Base-by-base conservation (phyloP, 441 rosid species). In the Manihot esculenta region DNA sequence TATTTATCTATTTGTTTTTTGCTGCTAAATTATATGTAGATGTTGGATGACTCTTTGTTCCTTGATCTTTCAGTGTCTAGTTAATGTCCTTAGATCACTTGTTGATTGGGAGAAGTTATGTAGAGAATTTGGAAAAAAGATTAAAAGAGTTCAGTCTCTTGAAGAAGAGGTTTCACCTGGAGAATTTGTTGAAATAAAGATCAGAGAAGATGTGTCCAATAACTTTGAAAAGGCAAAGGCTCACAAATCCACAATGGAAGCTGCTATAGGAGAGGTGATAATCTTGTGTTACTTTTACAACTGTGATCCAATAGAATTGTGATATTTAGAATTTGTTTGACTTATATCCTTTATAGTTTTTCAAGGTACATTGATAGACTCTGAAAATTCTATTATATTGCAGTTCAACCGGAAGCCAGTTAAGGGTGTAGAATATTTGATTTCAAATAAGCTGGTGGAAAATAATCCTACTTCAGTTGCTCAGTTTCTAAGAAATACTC, bases 211-310 rank as follows among this genome's bases (percentile, higher is more conserved):
- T 79, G 78, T 68, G 76, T 79, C 97, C 72, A 90, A 87, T 84
- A 81, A 87, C 79, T 96, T 94, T 85, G 99, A 90, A 86, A 93
- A 88, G 87, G 93, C 97, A 50, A 96, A 96, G 84, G 99, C 99
- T 86, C 99, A 92, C 84, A 93, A 96, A 79, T 90, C 97, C 80
- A 90, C 98, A 64, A 69, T 87, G 85, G 99, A 96, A 83, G 97
- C 98, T 77, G 99, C 97, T 66, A 76, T 90, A 69, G 82, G 90
- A 62, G 98, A 94, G 98, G 99, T 90, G 81, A 71, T 77, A 24
- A 53, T 74, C 24, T 57, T 62, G 67, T 41, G 62, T 68, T 58
- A 24, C 51, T 49, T 64, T 27, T 27, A 45, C 14, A 53, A 51
- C 45, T 55, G 5, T 58, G 62, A 41, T 23, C 56, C 60, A 60